Conservation (phyloP, 352 stramenopile genomes). For the Elongisporangium undulatum region DNA sequence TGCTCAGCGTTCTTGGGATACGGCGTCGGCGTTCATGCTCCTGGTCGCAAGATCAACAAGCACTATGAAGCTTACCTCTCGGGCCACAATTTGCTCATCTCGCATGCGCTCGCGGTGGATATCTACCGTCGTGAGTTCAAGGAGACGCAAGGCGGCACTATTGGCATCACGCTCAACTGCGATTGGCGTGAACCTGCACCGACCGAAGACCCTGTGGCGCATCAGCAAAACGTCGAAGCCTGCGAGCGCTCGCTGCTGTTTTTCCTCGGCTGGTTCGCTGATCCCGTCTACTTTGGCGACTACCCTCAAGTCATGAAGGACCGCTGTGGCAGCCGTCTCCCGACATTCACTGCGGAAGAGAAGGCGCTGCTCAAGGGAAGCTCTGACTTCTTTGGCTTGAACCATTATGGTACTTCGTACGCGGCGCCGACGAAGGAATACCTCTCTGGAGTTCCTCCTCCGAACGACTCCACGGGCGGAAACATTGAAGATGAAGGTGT, state of each 20-base stretch:
- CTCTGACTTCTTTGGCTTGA: slow-evolving; percentile 94
- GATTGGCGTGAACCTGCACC: slow-evolving; percentile 86
- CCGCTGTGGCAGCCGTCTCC: slow-evolving; percentile 76
- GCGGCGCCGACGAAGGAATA: slow-evolving; percentile 36
- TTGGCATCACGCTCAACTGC: slow-evolving; percentile 90
- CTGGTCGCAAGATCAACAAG: slow-evolving; percentile 37
- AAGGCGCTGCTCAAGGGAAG: slow-evolving; percentile 74
- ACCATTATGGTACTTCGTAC: slow-evolving; percentile 89
- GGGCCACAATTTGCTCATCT: slow-evolving; percentile 86
- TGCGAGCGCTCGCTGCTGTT: slow-evolving; percentile 84
- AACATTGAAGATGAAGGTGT: slow-evolving; percentile 35
- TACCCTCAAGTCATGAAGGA: slow-evolving; percentile 92
- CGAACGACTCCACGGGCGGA: slow-evolving; percentile 23
- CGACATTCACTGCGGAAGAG: slow-evolving; percentile 86
- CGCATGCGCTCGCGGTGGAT: slow-evolving; percentile 78
- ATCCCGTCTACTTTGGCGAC: slow-evolving; percentile 91
- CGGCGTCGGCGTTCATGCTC: slow-evolving; percentile 79
- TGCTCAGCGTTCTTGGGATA: slow-evolving; percentile 85
- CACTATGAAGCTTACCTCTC: slow-evolving; percentile 75
- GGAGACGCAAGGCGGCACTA: slow-evolving; percentile 53
- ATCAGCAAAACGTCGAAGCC: slow-evolving; percentile 56
- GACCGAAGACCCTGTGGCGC: slow-evolving; percentile 35
- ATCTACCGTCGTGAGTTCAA: slow-evolving; percentile 84
- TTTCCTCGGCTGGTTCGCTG: slow-evolving; percentile 88
- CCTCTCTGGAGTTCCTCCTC: slow-evolving; percentile 24